Base-by-base conservation (phyloP, 2,329 filamentous ascomycete genomes). In the Fusarium tupiense region DNA sequence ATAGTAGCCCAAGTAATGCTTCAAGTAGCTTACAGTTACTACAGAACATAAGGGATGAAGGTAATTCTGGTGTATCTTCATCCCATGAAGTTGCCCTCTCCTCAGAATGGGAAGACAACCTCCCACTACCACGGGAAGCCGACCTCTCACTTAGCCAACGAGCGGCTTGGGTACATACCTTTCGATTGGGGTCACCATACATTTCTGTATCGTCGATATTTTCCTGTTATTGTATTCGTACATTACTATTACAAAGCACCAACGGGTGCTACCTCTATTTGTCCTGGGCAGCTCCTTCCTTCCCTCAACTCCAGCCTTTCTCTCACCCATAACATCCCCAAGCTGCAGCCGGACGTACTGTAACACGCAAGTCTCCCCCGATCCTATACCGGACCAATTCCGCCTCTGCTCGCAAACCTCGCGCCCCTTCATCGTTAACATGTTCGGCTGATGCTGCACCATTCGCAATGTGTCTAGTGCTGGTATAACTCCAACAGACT, bases 21-120 rank as follows among this genome's bases (percentile, higher is more conserved):
- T 50, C 5, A 9, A n/a, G 16, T 6, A 17, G 3, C 5, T n/a
- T 50, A 6, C 0, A 19, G 8, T n/a, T 19, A 7, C 22, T 7
- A 19, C 2, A 33, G 4, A 24, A 5, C 22, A 24, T 14, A n/a
- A n/a, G 0, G 6, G 6, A 8, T 8, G 16, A 13, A 7, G 8
- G 7, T 7, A 4, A 47, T 16, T 22, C 10, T 29, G 6, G 19
- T 8, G 6, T 22, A 24, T 24, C 5, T 52, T 10, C 31, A 35
- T 16, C 6, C 31, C n/a, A 24, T 19, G 22, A 50, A 52, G 17
- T 35, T 2, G 2, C 3, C 19, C 31, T 14, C n/a, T 35, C 6
- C 22, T 24, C n/a, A 10, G 31, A 17, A 9, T n/a, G n/a, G n/a
- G n/a, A n/a, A n/a, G n/a, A n/a, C n/a, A n/a, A n/a, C n/a, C n/a